Evolutionary conservation across 2,329 filamentous ascomycete species (phyloP).

Genomic region (Didymella glomerata): DNA sequence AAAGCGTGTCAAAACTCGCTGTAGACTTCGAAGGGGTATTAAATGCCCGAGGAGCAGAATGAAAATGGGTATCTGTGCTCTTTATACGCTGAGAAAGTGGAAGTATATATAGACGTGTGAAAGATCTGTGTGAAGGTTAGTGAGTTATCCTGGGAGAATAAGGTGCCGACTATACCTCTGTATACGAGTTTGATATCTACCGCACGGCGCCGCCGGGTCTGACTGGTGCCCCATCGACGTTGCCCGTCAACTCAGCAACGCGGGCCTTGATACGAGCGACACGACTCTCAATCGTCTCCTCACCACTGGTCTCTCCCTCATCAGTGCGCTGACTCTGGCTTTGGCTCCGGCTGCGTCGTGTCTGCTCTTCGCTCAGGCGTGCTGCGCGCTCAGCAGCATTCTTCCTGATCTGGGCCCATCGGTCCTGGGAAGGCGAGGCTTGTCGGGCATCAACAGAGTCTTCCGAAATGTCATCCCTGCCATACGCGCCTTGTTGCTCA

Average conservation of each 20-base stretch:
- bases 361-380: constrained; percentile 71
- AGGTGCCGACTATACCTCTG: constrained; percentile 5
- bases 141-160: rapidly evolving
- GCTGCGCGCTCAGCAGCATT: constrained; percentile 86
- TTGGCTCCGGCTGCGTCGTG: constrained; percentile 63
- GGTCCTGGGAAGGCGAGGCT: constrained; percentile 66
- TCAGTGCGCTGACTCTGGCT: constrained; percentile 69
- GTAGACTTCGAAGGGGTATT: constrained; percentile 35
- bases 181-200: constrained; percentile 3
- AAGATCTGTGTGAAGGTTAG: constrained; percentile 10
- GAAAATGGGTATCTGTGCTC: constrained; percentile 38
- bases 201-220: constrained; percentile 20
- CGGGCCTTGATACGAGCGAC: constrained; percentile 98
- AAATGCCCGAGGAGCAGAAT: constrained; percentile 31
- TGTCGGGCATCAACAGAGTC: constrained; percentile 52
- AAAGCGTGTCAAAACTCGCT: constrained; percentile 12
- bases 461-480: constrained; percentile 52
- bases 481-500: constrained; percentile 27
- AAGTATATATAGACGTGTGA: constrained; percentile 19
- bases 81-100: constrained; percentile 34
- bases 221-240: constrained; percentile 41
- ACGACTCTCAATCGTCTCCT: constrained; percentile 96
- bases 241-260: constrained; percentile 88
- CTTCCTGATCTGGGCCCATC: constrained; percentile 95
- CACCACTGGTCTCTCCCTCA: constrained; percentile 89